Evolutionary conservation across 495 filamentous ascomycete genomes (phyloP), one percentile per base, ranked within the genome.

Genomic region (Hypoxylon rickii): DNA sequence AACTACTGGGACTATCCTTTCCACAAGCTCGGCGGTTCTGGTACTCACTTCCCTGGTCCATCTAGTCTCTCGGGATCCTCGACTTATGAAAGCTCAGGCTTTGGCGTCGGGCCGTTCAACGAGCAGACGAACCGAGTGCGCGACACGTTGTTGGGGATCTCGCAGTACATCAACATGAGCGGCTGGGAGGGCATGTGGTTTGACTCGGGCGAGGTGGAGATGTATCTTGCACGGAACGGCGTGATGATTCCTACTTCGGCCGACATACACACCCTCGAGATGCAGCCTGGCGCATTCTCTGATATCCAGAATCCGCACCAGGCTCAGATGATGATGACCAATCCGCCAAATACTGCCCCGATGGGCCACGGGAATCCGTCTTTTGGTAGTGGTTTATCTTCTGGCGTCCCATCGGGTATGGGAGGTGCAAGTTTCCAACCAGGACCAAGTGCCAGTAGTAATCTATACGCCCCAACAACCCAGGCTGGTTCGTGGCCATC

Each of bases 171-270:
- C 26, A 64, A 75, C 26, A 70, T 60, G 15, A 51, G 76, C 6
- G 82, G 79, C 0, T 78, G 85, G 64, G 76, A 83, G 32, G 86
- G 87, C 17, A 86, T 89, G 42, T 92, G 86, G 79, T 87, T 88
- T 57, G 86, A 91, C 57, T 76, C 85, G 3, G 75, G 83, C 40
- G 89, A 92, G 61, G 83, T 90, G 3, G 86, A 91, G 68, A 74
- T 82, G 7, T 90, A 85, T 66, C 76, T 93, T 13, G 70, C 73
- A 45, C 73, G 82, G 64, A 75, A 79, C 22, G 85, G 84, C 0
- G 73, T 89, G 13, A 61, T 71, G 13, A 81, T 88, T 26, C 76
- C 82, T 1, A 71, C 78, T 0, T 65, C 72, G 6, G 76, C 78
- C 3, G 81, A 78, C 34, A 81, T 71, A 65, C 76, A 80, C 16